phyloP scores from a whole-genome alignment of 129 eudicot genomes.

The Gnaphalium uliginosum region DNA sequence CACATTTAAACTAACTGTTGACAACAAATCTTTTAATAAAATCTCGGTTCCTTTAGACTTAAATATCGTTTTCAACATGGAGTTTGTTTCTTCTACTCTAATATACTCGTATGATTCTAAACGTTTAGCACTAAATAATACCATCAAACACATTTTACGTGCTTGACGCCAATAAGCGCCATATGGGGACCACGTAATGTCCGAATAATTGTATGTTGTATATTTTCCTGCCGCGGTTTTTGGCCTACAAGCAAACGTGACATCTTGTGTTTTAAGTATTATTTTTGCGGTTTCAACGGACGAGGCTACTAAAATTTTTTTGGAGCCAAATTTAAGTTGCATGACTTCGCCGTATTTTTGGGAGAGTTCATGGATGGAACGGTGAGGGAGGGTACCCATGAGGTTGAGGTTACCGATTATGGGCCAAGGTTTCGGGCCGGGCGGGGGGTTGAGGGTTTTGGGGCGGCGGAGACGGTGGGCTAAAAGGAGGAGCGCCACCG shows the following conservation, averaged over 20 bases:
- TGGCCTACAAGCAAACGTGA: constrained; percentile 64
- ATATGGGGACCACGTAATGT: constrained; percentile 81
- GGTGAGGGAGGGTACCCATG: constrained; percentile 75
- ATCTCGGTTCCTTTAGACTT: constrained; percentile 25
- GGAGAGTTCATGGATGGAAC: constrained; percentile 61
- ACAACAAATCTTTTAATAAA: constrained; percentile 48
- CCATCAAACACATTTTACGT: constrained; percentile 73
- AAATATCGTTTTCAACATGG: constrained; percentile 33
- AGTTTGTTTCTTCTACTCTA: constrained; percentile 52
- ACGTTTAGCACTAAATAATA: constrained; percentile 62
- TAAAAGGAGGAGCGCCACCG: constrained; percentile 33
- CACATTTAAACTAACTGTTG: constrained; percentile 68
- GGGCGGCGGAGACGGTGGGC: constrained; percentile 33
- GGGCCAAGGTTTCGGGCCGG: constrained; percentile 90
- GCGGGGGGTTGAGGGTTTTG: constrained; percentile 49
- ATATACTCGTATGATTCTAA: constrained; percentile 79
- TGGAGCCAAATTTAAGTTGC: constrained; percentile 63
- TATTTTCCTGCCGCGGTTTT: constrained; percentile 71
- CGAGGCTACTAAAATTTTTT: constrained; percentile 65
- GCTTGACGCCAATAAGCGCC: constrained; percentile 85
- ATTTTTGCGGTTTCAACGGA: constrained; percentile 65
- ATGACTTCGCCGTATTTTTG: constrained; percentile 63
- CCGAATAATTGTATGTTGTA: constrained; percentile 72
- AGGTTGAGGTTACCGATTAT: constrained; percentile 77
- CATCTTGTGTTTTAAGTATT: constrained; percentile 66